Base-by-base conservation (phyloP, 2,329 filamentous ascomycete genomes). In the Botrytis pseudocinerea region DNA sequence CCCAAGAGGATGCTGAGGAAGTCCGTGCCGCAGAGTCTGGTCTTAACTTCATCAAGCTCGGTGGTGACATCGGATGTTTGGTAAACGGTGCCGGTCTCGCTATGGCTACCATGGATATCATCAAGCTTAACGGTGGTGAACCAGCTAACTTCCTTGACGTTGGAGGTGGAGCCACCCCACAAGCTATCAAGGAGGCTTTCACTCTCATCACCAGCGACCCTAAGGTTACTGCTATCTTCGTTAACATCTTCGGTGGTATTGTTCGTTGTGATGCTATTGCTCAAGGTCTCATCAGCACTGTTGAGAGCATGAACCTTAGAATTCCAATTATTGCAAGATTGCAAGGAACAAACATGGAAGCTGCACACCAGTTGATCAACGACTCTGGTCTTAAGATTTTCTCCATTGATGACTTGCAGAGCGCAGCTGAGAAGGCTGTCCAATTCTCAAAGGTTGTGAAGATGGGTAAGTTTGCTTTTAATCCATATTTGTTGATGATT, bases 61-160 rank as follows among this genome's bases (percentile, higher is more conserved):
- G 98, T 82, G 96, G 96, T 83, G 96, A 99, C 83, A 99, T 99
- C 83, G 96, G 96, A 85, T 99, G 96, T 88, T 89, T 98, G 79
- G 96, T 99, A 87, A 99, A 99, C 87, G 96, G 96, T 83, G 96
- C 96, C 81, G 96, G 96, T 87, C 92, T 99, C 78, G 96, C 96
- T 85, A 99, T 99, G 96, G 96, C 96, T 76, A 99, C 96, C 83
- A 99, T 99, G 96, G 96, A 99, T 85, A 98, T 99, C 84, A 99
- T 99, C 90, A 98, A 99, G 91, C 90, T 99, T 76, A 99, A 98
- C 86, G 96, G 96, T 79, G 96, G 96, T 77, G 87, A 90, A 82
- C 96, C 96, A 76, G 96, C 96, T 80, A 99, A 99, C 90, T 99
- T 99, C 91, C 89, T 99, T 79, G 96, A 99, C 83, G 96, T 99